Conservation (phyloP, 257 asterid genomes). For the Lavandula angustifolia region DNA sequence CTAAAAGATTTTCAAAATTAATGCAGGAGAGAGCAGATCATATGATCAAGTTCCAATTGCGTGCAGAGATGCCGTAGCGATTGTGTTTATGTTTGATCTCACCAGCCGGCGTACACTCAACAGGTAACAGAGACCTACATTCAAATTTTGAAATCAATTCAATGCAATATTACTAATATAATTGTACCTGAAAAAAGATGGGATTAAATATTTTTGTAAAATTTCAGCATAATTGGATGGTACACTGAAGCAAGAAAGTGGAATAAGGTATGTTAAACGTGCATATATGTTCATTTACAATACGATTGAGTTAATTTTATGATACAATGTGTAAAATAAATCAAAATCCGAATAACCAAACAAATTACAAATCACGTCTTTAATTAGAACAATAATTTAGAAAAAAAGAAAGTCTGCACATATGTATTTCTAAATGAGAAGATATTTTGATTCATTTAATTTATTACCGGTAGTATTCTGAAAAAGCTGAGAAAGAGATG, state of each 20-base stretch:
- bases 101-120: constrained; percentile 71
- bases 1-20: background rate
- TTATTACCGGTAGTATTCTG: background rate
- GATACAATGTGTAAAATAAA: no score
- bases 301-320: no score
- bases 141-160: background rate
- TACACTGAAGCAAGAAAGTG: constrained; percentile 78
- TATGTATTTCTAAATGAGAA: no score
- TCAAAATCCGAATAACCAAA: no score
- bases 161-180: no score
- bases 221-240: constrained; percentile 76
- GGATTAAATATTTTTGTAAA: background rate
- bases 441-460: background rate
- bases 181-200: background rate
- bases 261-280: constrained; percentile 61
- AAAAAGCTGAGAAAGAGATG: constrained; percentile 6
- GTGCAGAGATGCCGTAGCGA: constrained; percentile 86
- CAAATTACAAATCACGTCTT: no score
- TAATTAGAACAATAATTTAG: no score
- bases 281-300: background rate
- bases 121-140: constrained; percentile 37
- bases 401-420: no score
- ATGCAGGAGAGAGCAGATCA: constrained; percentile 63
- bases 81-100: constrained; percentile 87
- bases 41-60: constrained; percentile 81